phyloP scores from a whole-genome alignment of 148 eudicot genomes.

The Salicornia ramosissima region DNA sequence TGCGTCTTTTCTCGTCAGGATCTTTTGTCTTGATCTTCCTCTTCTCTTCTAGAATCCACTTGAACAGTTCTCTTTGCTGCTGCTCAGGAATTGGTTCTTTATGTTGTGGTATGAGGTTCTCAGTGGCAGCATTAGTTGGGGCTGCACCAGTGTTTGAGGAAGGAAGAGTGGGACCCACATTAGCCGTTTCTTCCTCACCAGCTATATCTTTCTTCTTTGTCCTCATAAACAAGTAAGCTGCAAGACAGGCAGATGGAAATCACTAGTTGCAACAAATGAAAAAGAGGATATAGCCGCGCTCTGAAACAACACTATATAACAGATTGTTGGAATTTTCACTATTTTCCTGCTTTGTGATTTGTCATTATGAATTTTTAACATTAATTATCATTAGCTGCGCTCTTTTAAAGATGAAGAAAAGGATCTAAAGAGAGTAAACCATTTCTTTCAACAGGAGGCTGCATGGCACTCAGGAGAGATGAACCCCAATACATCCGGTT shows the following conservation, averaged over 20 bases:
- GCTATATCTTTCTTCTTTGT: slow-evolving; percentile 47
- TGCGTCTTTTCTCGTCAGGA: slow-evolving; percentile 61
- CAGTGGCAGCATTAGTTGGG: slow-evolving; percentile 21
- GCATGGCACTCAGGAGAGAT: too few species aligned
- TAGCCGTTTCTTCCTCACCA: slow-evolving; percentile 34
- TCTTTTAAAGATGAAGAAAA: too few species aligned
- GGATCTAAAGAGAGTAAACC: too few species aligned
- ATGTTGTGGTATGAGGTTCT: slow-evolving; percentile 27
- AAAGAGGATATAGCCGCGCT: background rate
- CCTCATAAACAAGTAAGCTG: slow-evolving; percentile 69
- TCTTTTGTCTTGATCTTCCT: slow-evolving; percentile 76
- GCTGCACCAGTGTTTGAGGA: slow-evolving; percentile 17
- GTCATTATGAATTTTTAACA: too few species aligned
- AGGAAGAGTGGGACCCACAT: slow-evolving; percentile 21
- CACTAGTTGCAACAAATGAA: background rate
- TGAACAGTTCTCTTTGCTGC: slow-evolving; percentile 78
- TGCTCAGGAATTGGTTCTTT: slow-evolving; percentile 55
- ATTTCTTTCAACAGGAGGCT: too few species aligned
- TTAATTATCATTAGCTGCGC: too few species aligned
- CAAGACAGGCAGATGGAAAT: slow-evolving; percentile 10
- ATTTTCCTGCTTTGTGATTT: too few species aligned
- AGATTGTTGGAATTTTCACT: background rate
- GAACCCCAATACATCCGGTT: too few species aligned
- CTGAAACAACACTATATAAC: background rate
- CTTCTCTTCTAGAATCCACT: slow-evolving; percentile 95